phyloP scores from a whole-genome alignment of 73 alveolate species.

The Paramecium caudatum region DNA sequence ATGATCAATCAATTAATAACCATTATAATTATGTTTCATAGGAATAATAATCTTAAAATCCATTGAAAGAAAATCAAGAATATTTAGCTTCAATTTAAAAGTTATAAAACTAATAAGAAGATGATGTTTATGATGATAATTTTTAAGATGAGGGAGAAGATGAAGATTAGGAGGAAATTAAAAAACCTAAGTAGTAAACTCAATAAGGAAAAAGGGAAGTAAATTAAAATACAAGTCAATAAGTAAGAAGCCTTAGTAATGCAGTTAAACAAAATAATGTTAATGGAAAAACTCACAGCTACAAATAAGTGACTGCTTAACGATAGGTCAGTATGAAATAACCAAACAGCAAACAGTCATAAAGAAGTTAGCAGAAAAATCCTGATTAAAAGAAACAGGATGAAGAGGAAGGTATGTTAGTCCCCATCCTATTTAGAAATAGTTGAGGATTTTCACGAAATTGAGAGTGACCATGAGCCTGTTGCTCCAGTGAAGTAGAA shows the following conservation, averaged over 20 bases:
- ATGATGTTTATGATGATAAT: background rate
- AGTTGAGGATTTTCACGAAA: background rate
- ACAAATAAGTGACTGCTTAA: no score
- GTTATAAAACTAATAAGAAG: background rate
- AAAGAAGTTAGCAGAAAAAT: no score
- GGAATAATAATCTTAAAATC: background rate
- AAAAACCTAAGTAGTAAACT: no score
- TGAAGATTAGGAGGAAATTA: background rate
- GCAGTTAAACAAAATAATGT: no score
- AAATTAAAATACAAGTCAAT: no score
- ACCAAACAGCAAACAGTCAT: no score
- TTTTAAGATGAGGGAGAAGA: background rate
- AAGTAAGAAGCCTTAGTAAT: no score
- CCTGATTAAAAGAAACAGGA: no score
- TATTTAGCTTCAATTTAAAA: background rate
- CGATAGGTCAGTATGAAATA: no score
- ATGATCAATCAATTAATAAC: background rate
- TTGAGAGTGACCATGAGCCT: background rate
- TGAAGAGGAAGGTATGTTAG: slow-evolving; percentile 14
- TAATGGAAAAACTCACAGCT: no score
- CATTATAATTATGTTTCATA: background rate
- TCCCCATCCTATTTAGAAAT: background rate
- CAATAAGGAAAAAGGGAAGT: no score
- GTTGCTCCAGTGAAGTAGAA: background rate
- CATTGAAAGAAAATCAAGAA: background rate